A percentile compares a stretch with the other conserved stretches of the same genome.
These are phyloP conservation scores for Verbascum thapsus DNA, from an alignment of 257 asterid genomes.

Conservation along the genomic window DNA sequence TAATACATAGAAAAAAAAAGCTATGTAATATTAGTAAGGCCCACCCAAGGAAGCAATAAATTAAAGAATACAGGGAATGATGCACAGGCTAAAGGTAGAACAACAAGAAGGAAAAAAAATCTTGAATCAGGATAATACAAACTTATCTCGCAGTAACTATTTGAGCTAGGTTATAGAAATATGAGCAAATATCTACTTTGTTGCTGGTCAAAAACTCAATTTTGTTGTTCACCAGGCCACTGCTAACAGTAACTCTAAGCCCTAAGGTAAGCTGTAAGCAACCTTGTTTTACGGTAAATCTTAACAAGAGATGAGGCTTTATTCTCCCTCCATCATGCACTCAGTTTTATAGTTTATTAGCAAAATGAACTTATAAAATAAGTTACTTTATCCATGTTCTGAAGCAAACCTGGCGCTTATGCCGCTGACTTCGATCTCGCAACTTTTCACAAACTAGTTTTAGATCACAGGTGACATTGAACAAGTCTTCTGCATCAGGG, in stretches of 20 bases:
- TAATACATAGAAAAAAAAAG: not conserved
- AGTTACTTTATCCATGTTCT: conserved; percentile 17
- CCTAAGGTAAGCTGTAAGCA: too few relatives aligned
- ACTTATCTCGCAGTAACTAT: not conserved
- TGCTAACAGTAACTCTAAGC: not conserved
- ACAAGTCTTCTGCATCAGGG: conserved; percentile 97
- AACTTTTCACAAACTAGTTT: conserved; percentile 86
- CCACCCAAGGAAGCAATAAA: not conserved
- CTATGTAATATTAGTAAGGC: not conserved
- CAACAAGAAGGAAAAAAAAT: not conserved
- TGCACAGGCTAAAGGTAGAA: conserved; percentile 1
- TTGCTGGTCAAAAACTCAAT: not conserved
- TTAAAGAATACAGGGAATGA: conserved; percentile 5
- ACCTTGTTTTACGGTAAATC: not conserved
- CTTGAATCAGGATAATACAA: not conserved
- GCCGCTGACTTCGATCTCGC: conserved; percentile 82
- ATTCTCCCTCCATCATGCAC: conserved; percentile 4
- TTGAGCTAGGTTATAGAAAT: conserved; percentile 5
- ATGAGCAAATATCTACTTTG: conserved; percentile 14
- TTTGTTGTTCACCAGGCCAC: not conserved
- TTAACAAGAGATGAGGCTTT: not conserved
- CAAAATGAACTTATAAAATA: conserved; percentile 16
- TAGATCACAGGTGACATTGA: conserved; percentile 95
- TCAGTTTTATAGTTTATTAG: not conserved
- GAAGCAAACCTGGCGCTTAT: conserved; percentile 82